Base-by-base conservation (phyloP, 768 basidiomycete species). In the Atractiella rhizophila region DNA sequence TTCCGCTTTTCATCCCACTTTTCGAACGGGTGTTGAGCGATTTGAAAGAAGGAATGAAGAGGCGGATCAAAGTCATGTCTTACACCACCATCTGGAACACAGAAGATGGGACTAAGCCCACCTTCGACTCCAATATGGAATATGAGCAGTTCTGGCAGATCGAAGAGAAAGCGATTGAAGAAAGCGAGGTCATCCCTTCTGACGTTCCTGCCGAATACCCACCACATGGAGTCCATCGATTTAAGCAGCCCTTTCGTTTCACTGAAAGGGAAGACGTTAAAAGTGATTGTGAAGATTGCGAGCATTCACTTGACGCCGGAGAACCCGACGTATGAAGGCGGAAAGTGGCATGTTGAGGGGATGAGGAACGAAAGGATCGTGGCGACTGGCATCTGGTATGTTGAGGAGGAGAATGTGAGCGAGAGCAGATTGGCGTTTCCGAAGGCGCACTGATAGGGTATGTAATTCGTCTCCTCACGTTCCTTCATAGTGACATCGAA, bases 1-100 rank as follows among this genome's bases (percentile, higher is more conserved):
- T n/a, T n/a, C n/a, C n/a, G n/a, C n/a, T n/a, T n/a, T 60, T 63
- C 28, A 45, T 70, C 11, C 68, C 68, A 12, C 53, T 69, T 11
- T 68, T 70, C 50, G 68, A 69, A 46, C 64, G 63, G 40, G 58
- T 62, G 15, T 59, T 70, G 12, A 68, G 67, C 2, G 68, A 70
- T 48, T 51, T 68, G 64, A 64, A 63, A 68, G 18, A 19, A n/a
- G n/a, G n/a, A n/a, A n/a, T n/a, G n/a, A n/a, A n/a, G n/a, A n/a
- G n/a, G n/a, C n/a, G n/a, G n/a, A n/a, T n/a, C n/a, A n/a, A n/a
- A n/a, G n/a, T n/a, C n/a, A n/a, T n/a, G n/a, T n/a, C n/a, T n/a
- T n/a, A n/a, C n/a, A n/a, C n/a, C n/a, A n/a, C n/a, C n/a, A n/a
- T n/a, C n/a, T n/a, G n/a, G n/a, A n/a, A n/a, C n/a, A n/a, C n/a